phyloP scores from a whole-genome alignment of 2,329 filamentous ascomycete genomes.

The Phialocephala sp. region DNA sequence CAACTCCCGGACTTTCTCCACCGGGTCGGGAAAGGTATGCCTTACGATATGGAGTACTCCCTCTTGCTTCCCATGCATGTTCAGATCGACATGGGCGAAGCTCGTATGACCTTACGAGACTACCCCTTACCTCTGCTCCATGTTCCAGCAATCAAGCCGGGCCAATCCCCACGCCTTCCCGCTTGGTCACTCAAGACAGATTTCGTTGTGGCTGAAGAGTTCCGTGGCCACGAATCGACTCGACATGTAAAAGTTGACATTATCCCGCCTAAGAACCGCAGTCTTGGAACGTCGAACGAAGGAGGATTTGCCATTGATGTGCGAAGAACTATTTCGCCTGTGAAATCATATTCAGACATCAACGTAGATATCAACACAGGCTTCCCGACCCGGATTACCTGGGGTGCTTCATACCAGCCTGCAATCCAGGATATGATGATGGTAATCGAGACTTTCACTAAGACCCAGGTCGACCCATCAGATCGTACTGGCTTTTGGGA shows the following conservation, averaged over 20 bases:
- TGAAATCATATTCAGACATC: constrained; percentile 96
- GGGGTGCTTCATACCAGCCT: constrained; percentile 97
- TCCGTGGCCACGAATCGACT: constrained; percentile 77
- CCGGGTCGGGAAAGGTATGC: constrained; percentile 95
- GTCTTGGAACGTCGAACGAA: constrained; percentile 58
- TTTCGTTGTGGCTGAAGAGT: constrained; percentile 96
- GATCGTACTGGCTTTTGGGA: constrained; percentile 98
- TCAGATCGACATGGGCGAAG: constrained; percentile 88
- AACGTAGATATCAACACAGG: constrained; percentile 91
- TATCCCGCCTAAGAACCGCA: constrained; percentile 69
- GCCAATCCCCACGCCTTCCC: constrained; percentile 80
- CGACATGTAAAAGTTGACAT: constrained; percentile 83
- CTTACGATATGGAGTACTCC: constrained; percentile 86
- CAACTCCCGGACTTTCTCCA: constrained; percentile 86
- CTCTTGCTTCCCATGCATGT: constrained; percentile 90
- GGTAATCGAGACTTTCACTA: constrained; percentile 96
- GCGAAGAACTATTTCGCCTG: constrained; percentile 86
- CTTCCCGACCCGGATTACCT: constrained; percentile 90
- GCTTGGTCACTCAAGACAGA: constrained; percentile 85
- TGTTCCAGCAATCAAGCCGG: constrained; percentile 79
- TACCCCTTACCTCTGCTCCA: constrained; percentile 93
- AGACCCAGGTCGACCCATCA: constrained; percentile 90
- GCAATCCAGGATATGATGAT: constrained; percentile 99
- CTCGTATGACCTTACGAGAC: constrained; percentile 83
- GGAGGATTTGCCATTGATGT: constrained; percentile 85